Evolutionary conservation across 116 monocot species (phyloP).

Genomic region (Zostera marina): DNA sequence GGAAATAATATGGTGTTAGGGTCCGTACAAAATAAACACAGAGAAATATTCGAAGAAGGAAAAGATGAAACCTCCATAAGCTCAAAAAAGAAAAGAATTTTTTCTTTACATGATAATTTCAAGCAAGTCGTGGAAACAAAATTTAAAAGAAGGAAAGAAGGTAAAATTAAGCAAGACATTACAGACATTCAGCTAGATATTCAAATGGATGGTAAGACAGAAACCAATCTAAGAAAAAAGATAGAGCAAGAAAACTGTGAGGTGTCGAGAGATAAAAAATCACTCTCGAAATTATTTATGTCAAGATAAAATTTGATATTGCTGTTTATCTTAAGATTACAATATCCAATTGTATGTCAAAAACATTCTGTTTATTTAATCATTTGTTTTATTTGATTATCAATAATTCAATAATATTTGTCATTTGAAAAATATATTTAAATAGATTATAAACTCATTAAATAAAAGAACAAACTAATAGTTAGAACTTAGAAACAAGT

Average conservation of each 20-base stretch:
- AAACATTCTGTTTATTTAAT: no score
- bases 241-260: neutral
- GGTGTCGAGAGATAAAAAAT: neutral
- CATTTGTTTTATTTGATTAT: no score
- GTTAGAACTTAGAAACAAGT: no score
- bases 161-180: slow-evolving; percentile 1
- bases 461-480: no score
- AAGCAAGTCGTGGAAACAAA: neutral
- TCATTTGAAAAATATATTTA: no score
- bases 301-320: no score
- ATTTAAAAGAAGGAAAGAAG: neutral
- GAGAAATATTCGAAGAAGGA: neutral
- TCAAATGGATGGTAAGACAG: neutral
- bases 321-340: no score
- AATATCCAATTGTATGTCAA: no score
- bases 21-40: neutral
- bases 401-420: no score
- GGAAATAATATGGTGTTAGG: neutral
- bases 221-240: neutral
- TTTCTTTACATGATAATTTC: neutral
- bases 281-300: neutral
- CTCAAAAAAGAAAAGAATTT: neutral
- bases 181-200: neutral
- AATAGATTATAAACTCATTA: no score
- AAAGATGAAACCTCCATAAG: neutral